These are phyloP conservation scores for Dactylellina leptospora DNA, from an alignment of 2,329 filamentous ascomycete genomes.

Conservation along the genomic window DNA sequence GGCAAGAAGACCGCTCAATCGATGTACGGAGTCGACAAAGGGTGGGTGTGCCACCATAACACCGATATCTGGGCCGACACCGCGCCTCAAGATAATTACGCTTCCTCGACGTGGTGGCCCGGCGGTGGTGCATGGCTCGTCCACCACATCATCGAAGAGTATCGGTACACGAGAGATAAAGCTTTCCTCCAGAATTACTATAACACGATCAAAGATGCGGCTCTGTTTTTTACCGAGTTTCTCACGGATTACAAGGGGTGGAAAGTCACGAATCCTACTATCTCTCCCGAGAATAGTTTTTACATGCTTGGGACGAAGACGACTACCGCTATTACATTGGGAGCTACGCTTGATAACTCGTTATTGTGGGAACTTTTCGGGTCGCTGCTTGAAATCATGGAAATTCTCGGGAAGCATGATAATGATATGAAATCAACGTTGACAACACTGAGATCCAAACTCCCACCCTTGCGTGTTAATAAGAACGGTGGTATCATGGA, in stretches of 20 bases:
- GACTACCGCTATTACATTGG: conserved; percentile 60
- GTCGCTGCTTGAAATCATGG: conserved; percentile 55
- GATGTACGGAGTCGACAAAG: conserved; percentile 60
- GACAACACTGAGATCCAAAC: conserved; percentile 33
- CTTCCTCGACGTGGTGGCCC: conserved; percentile 59
- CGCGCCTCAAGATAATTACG: conserved; percentile 59
- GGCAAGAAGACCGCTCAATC: conserved; percentile 59
- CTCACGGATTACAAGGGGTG: conserved; percentile 58
- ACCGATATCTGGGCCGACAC: conserved; percentile 61
- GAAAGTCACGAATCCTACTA: conserved; percentile 60
- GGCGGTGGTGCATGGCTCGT: conserved; percentile 62
- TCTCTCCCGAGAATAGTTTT: conserved; percentile 61
- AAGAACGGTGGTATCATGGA: conserved; percentile 58
- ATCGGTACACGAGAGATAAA: conserved; percentile 59
- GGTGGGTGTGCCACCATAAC: conserved; percentile 61
- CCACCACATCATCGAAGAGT: conserved; percentile 61
- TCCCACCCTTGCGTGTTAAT: conserved; percentile 57
- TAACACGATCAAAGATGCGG: conserved; percentile 58
- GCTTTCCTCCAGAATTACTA: conserved; percentile 57
- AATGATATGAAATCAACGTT: conserved; percentile 30
- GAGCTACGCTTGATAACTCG: conserved; percentile 64
- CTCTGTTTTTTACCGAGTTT: conserved; percentile 61
- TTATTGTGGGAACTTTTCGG: conserved; percentile 61
- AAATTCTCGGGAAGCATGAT: conserved; percentile 55
- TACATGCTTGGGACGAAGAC: conserved; percentile 50